Conservation (phyloP, 495 filamentous ascomycete species). For the Glarea lozoyensis region DNA sequence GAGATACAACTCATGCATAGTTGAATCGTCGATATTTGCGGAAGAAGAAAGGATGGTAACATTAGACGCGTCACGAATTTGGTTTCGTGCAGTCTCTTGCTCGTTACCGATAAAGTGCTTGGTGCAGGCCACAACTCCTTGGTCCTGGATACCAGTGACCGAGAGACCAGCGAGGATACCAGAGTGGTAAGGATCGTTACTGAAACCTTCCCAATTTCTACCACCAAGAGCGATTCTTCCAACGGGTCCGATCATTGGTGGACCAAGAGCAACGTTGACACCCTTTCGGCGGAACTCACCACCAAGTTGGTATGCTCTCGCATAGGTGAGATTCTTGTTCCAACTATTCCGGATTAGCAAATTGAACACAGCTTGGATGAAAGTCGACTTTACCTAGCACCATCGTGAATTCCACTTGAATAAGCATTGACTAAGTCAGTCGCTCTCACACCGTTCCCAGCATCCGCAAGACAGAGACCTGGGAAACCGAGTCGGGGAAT, state of each 20-base stretch:
- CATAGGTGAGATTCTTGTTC: constrained; percentile 42
- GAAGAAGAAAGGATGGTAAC: constrained; percentile 43
- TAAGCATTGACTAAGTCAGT: constrained; percentile 50
- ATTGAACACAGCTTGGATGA: too few relatives aligned
- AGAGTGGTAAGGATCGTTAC: too few relatives aligned
- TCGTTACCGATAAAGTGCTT: constrained; percentile 61
- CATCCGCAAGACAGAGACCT: constrained; percentile 54
- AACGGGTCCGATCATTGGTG: constrained; percentile 50
- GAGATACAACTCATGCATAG: constrained; percentile 63
- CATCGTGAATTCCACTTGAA: constrained; percentile 29
- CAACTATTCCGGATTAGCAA: too few relatives aligned
- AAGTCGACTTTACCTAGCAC: too few relatives aligned
- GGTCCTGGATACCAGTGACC: constrained; percentile 39
- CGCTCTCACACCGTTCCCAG: constrained; percentile 48
- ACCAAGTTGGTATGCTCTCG: constrained; percentile 43
- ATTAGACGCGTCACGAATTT: not conserved
- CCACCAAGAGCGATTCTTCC: constrained; percentile 43
- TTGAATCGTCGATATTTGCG: constrained; percentile 61
- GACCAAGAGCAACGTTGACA: constrained; percentile 58
- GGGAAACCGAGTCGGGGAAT: constrained; percentile 45
- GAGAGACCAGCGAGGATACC: too few relatives aligned
- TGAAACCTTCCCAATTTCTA: constrained; percentile 51
- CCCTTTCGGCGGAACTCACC: constrained; percentile 52
- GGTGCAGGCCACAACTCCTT: constrained; percentile 44
- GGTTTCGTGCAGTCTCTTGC: constrained; percentile 44